These are phyloP conservation scores for Lachnellula occidentalis DNA, from an alignment of 2,329 filamentous ascomycete species.

Conservation along the genomic window DNA sequence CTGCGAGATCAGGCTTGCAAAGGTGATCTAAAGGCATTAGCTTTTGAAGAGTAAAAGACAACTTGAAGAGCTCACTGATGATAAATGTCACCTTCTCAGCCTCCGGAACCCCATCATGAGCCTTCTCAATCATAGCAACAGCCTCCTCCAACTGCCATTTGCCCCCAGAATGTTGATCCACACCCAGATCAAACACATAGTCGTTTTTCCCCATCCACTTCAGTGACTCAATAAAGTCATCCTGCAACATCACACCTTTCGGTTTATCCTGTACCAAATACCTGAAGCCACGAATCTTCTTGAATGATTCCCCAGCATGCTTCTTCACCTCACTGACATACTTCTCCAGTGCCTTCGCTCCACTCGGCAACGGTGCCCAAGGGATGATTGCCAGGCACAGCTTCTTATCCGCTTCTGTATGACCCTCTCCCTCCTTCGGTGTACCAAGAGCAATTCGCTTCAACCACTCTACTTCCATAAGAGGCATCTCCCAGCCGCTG, in stretches of 20 bases:
- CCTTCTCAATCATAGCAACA: constrained; percentile 61
- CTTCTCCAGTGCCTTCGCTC: constrained; percentile 50
- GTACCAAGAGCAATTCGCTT: constrained; percentile 58
- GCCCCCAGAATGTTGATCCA: constrained; percentile 75
- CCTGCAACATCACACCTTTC: constrained; percentile 55
- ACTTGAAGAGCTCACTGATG: constrained; percentile 26
- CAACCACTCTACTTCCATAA: constrained; percentile 68
- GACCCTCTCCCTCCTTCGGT: constrained; percentile 52
- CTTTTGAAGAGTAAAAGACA: neutral
- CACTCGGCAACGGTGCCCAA: constrained; percentile 78
- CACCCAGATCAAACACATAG: constrained; percentile 74
- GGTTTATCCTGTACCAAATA: constrained; percentile 79
- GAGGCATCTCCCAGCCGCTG: constrained; percentile 59
- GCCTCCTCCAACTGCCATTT: constrained; percentile 67
- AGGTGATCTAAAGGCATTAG: constrained; percentile 61
- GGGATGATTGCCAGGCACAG: constrained; percentile 68
- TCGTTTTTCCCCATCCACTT: constrained; percentile 58
- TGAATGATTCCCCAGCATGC: constrained; percentile 56
- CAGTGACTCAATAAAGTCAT: constrained; percentile 59
- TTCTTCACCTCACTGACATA: constrained; percentile 61
- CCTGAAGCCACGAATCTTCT: constrained; percentile 69
- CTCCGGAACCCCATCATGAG: constrained; percentile 56
- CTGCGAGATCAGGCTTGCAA: constrained; percentile 75
- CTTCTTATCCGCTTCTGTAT: constrained; percentile 43
- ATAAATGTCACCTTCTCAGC: constrained; percentile 44